Evolutionary conservation across 129 eudicot species (phyloP), one percentile per base, ranked within the genome.

Genomic region (Artemisia tridentata): DNA sequence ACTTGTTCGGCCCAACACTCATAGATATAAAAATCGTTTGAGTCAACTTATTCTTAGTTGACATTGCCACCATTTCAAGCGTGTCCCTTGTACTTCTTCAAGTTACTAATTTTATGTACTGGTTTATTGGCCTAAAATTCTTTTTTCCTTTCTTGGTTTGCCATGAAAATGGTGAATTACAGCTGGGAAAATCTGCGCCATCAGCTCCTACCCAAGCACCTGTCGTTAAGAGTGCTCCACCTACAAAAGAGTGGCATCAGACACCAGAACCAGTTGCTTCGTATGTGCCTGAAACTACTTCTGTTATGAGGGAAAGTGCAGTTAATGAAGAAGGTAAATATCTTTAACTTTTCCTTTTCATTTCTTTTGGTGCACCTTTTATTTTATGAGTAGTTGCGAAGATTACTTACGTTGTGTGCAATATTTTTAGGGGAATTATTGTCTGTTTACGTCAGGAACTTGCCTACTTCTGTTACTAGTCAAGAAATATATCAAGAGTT

Each of bases 391-490:
- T 9, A 3, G 54, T 16, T 18, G 17, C 38, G 56, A 43, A n/a
- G 49, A 47, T 5, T 51, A 31, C 16, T 48, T 55, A 59, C 29
- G 15, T 13, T 64, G 18, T 63, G 10, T 41, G 41, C 63, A 5
- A 47, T 67, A 5, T 73, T 49, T 72, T 41, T 82, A 89, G 98
- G 86, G 5, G 97, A 87, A 75, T 75, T 83, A 46, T 80, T 75
- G 79, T 89, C 97, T 68, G 95, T 93, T 54, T 89, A 89, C 56
- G 98, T 93, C 67, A 85, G 89, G 75, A 93, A 88, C 68, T 82
- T 93, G 87, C 96, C 98, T 11, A 73, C 90, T 18, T 48, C 85
- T 55, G 85, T 87, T 21, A 69, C 97, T 6, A 83, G 65, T 63
- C 63, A 64, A 15, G 97, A 93, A 66, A 78, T 93, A 43, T 65